Base-by-base conservation (phyloP, 768 basidiomycete species). In the Pisolithus tinctorius region DNA sequence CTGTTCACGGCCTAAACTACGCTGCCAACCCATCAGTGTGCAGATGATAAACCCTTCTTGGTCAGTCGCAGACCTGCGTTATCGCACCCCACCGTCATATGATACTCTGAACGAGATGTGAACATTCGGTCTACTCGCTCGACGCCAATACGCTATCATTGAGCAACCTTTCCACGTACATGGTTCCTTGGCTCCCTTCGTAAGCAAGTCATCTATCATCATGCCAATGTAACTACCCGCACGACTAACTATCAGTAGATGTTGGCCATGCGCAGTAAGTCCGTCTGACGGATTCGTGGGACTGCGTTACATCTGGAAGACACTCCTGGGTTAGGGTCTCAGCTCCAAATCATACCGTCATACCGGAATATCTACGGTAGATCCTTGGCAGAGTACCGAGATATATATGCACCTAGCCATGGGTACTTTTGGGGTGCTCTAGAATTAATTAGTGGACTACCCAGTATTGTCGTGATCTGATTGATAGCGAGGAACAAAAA, bases 161-260 rank as follows among this genome's bases (percentile, higher is more conserved):
- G 25, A 54, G 40, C 6, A 38, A 47, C 20, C 6, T 31, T 14
- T 17, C 16, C 51, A 40, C 38, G 71, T 63, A 92, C 91, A 95
- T 45, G 92, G 93, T 63, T 95, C 93, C 60, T 93, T 88, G 3
- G 88, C 85, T 3, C 93, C 93, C 61, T 91, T 92, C 41, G 85
- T 80, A 23, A 88, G 84, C 20, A 95, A 75, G 62, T 95, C 93
- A 63, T 95, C 93, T 26, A 95, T 85, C 84, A 94, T 88, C 7
- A 95, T 92, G 1, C 93, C 93, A 6, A 84, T 75, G 62, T 83
- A 93, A 4, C 86, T 88, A 58, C 94, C 89, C 4, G 89, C 89
- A 16, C 93, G 80, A 11, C 83, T 81, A 30, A 94, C 63, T 2
- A 82, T 60, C 16, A 95, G 64, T 0, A 85, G 80, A 1, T 80